Percentiles rank a stretch among this genome's conserved stretches.
Conservation (phyloP, 2,329 filamentous ascomycete genomes). For the Raffaelea deltoideospora region DNA sequence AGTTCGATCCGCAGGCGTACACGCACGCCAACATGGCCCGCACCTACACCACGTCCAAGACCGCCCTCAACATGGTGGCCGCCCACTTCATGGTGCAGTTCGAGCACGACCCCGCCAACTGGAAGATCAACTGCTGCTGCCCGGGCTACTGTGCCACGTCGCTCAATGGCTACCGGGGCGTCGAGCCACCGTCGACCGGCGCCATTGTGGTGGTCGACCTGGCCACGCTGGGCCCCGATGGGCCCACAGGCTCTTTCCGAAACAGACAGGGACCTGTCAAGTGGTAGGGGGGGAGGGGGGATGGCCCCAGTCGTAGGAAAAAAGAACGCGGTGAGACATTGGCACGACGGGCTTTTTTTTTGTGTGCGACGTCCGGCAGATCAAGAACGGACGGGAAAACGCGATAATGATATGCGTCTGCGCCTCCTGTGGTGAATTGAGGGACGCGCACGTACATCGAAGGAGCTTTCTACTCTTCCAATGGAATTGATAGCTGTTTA, state of each 20-base stretch:
- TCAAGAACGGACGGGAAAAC: too few relatives aligned
- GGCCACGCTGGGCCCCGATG: slow-evolving; percentile 15
- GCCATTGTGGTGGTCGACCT: slow-evolving; percentile 16
- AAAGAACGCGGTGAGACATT: too few relatives aligned
- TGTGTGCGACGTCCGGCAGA: too few relatives aligned
- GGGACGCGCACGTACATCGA: too few relatives aligned
- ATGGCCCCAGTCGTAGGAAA: too few relatives aligned
- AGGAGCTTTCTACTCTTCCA: too few relatives aligned
- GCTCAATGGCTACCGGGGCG: slow-evolving; percentile 10
- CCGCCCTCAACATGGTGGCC: slow-evolving; percentile 16
- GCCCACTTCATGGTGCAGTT: slow-evolving; percentile 15
- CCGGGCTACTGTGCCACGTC: slow-evolving; percentile 21
- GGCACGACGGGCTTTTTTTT: too few relatives aligned
- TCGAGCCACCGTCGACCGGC: slow-evolving; percentile 12
- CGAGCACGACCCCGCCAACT: slow-evolving; percentile 14
- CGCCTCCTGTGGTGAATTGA: too few relatives aligned
- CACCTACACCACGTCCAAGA: slow-evolving; percentile 13
- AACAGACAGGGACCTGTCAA: slow-evolving; percentile 10
- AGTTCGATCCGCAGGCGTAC: slow-evolving; percentile 4
- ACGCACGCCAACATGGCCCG: slow-evolving; percentile 5
- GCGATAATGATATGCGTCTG: too few relatives aligned
- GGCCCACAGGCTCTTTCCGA: slow-evolving; percentile 15
- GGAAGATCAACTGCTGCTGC: slow-evolving; percentile 20
- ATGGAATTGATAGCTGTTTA: too few relatives aligned
- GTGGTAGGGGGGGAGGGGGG: too few relatives aligned